Base-by-base conservation (phyloP, 1,139 yeast species). In the Meyerozyma carpophila region DNA sequence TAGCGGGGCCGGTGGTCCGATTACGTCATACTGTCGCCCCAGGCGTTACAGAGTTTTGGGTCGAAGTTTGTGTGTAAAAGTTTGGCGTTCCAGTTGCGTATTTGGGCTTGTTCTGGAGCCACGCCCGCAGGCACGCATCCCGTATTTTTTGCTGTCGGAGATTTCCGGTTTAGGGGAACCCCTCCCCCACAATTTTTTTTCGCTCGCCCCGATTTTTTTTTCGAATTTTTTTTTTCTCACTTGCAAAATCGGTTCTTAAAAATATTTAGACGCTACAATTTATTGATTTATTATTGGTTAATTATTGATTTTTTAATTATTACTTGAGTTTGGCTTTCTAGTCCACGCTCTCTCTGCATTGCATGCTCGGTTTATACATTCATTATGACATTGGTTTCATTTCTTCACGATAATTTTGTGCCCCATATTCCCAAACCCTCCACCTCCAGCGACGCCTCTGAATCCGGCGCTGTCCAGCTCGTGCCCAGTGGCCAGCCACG, bases 341-440 rank as follows among this genome's bases (percentile, higher is more conserved):
- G 10, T 16, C 5, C 27, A 5, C 13, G 11, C 37, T 14, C 16
- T 16, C 4, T 5, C 6, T 5, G 2, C 24, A 21, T 21, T 21
- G 24, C 24, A 21, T 21, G 24, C 24, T 21, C 4, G 8, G 8
- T 21, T 21, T 21, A 21, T 5, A 21, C 24, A 21, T 21, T 21
- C 24, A 34, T 8, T 34, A 53, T 53, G 57, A 41, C 44, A 3
- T 9, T 54, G 16, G n/a, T 26, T 1, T 34, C 44, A 8, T 54
- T 55, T 40, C 38, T 54, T 4, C 41, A 42, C 29, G 55, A 55
- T 27, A 55, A 53, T 41, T 55, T 55, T 41, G 48, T 55, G 8
- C 59, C 59, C 11, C 52, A 42, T 14, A 26, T 50, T 6, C 57
- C 55, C 4, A 45, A 42, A 18, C 39, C 41, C 26, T 11, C 26